Percentiles rank a stretch among this genome's conserved stretches.
Conservation (phyloP, 495 filamentous ascomycete genomes). For the Hypoxylon crocopeplum region DNA sequence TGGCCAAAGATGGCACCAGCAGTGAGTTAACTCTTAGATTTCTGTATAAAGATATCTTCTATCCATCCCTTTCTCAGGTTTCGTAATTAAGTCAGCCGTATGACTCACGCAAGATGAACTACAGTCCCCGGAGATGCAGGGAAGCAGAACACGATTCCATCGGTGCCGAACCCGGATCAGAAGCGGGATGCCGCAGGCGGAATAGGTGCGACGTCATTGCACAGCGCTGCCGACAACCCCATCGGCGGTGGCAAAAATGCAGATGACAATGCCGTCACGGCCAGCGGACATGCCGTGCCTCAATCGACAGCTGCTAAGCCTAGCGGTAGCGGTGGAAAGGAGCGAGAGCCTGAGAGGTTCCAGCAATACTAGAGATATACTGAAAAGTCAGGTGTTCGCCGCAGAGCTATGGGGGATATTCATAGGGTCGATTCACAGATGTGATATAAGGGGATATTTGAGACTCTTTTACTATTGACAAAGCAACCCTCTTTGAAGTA, state of each 20-base stretch:
- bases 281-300: constrained; percentile 27
- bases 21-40: constrained; percentile 16
- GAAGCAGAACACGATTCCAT: constrained; percentile 59
- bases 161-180: constrained; percentile 63
- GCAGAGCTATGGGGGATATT: too few relatives aligned
- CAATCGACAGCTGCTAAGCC: constrained; percentile 21
- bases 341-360: constrained; percentile 18
- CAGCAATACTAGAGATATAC: not conserved
- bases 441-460: too few relatives aligned
- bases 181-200: constrained; percentile 39
- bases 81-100: not conserved
- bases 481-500: too few relatives aligned
- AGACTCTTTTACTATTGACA: too few relatives aligned
- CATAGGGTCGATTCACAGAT: too few relatives aligned
- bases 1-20: constrained; percentile 59
- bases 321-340: constrained; percentile 33
- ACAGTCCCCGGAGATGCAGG: constrained; percentile 61
- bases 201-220: constrained; percentile 21
- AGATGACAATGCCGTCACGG: constrained; percentile 30
- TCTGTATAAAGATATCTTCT: too few relatives aligned
- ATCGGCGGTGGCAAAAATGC: constrained; percentile 19
- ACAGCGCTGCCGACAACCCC: constrained; percentile 35
- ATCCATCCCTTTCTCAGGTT: not conserved
- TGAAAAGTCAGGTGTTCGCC: not conserved
- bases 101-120: not conserved